These are phyloP conservation scores for Bolboschoenoplectus hybrid DNA, from an alignment of 202 grass and related monocot genomes.

Conservation along the genomic window DNA sequence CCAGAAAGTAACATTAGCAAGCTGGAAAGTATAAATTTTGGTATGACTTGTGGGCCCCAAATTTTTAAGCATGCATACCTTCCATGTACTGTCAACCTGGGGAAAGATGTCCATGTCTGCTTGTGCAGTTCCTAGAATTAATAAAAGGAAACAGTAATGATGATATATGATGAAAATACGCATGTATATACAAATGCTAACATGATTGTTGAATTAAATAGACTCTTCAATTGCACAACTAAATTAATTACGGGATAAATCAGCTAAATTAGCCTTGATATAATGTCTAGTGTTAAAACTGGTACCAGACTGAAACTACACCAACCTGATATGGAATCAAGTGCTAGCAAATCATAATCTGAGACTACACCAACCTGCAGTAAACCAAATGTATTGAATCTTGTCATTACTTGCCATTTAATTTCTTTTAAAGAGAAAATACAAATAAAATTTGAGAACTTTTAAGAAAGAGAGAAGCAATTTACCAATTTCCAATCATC, in stretches of 20 bases:
- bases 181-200: neutral
- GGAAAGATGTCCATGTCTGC: slow-evolving; percentile 78
- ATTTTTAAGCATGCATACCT: slow-evolving; percentile 50
- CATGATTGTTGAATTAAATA: slow-evolving; percentile 3
- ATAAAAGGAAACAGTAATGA: slow-evolving; percentile 26
- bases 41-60: neutral
- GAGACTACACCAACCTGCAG: slow-evolving; percentile 92
- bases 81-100: slow-evolving; percentile 89
- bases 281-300: slow-evolving; percentile 8
- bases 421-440: slow-evolving; percentile 1
- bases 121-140: slow-evolving; percentile 59
- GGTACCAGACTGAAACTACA: slow-evolving; percentile 7
- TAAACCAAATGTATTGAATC: neutral
- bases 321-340: slow-evolving; percentile 92
- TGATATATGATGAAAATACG: neutral
- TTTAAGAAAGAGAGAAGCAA: slow-evolving; percentile 4
- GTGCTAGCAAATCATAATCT: slow-evolving; percentile 92
- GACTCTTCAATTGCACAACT: neutral
- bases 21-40: slow-evolving; percentile 1
- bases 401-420: slow-evolving; percentile 8
- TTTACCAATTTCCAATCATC: slow-evolving; percentile 77
- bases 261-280: neutral
- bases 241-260: neutral
- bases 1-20: slow-evolving; percentile 36
- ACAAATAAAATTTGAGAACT: slow-evolving; percentile 7